Base-by-base conservation (phyloP, 257 asterid genomes). In the Solanum bukasovii region DNA sequence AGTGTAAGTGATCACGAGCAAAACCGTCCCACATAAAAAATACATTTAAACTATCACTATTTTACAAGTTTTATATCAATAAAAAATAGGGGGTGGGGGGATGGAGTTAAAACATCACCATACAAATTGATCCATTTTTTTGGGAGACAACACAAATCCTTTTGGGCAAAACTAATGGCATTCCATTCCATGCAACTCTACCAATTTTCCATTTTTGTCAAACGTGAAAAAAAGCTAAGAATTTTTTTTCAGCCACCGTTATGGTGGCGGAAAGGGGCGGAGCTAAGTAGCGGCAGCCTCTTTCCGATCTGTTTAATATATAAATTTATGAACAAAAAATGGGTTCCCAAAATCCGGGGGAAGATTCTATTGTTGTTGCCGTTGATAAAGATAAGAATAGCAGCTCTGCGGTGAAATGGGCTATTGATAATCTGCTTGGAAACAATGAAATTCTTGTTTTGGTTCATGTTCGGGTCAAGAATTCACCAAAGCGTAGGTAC, bases 311-410 rank as follows among this genome's bases (percentile, higher is more conserved):
- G 33, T 77, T 23, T 6, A 10, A 20, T 20, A 72, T 29, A 27
- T 70, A 12, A n/a, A 33, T 72, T 16, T 29, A 72, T 72, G 25
- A 31, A 72, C 29, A 74, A 25, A 10, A 86, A 86, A 86, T 86
- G 88, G 61, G 2, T 74, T 71, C 71, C 34, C n/a, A 65, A 34
- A 31, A 44, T 42, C 83, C 29, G 13, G 40, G 35, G 38, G 88
- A 87, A 25, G 81, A 72, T 38, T 87, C 89, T 84, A 90, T 93
- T 13, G 94, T 88, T 7, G 98, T 94, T 72, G 98, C 96, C 21
- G 74, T 96, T 63, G 96, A 89, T 86, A 93, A 87, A 90, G 95
- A 93, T 90, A 96, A 92, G 87, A 87, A 89, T 67, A 93, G 97
- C 91, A 49, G 90, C 5, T 63, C 88, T 6, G 95, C 94, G 21